Evolutionary conservation across 495 filamentous ascomycete genomes (phyloP).

Genomic region (Ramalina intermedia): DNA sequence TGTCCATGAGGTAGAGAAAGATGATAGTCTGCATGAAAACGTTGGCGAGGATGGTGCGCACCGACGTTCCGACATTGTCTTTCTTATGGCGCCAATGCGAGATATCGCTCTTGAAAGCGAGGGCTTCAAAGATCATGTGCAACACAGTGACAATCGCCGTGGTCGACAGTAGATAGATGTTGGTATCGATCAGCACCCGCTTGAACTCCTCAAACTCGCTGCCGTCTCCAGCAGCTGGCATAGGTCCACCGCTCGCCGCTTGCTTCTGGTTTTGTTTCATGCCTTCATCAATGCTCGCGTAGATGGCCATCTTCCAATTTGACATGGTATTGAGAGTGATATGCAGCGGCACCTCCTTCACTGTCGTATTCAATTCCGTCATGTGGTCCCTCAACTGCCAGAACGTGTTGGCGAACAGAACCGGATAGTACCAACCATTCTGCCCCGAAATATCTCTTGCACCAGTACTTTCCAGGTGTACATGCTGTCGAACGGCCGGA

Average conservation of each 20-base stretch:
- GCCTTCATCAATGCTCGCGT: slow-evolving; percentile 73
- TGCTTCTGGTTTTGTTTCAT: slow-evolving; percentile 66
- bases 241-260: slow-evolving; percentile 46
- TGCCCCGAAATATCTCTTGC: slow-evolving; percentile 67
- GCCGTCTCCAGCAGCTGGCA: slow-evolving; percentile 56
- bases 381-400: slow-evolving; percentile 91
- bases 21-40: slow-evolving; percentile 96
- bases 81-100: slow-evolving; percentile 99
- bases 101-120: slow-evolving; percentile 96
- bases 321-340: slow-evolving; percentile 69
- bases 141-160: slow-evolving; percentile 74
- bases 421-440: slow-evolving; percentile 95
- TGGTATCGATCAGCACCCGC: slow-evolving; percentile 83
- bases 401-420: slow-evolving; percentile 86
- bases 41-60: slow-evolving; percentile 91
- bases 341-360: slow-evolving; percentile 65
- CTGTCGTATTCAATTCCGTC: slow-evolving; percentile 83
- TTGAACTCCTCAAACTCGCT: slow-evolving; percentile 93
- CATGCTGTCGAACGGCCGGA: slow-evolving; percentile 58
- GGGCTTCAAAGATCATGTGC: slow-evolving; percentile 88
- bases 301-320: slow-evolving; percentile 84
- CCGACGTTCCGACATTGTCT: slow-evolving; percentile 88
- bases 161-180: slow-evolving; percentile 74
- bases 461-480: slow-evolving; percentile 59
- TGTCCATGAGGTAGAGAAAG: slow-evolving; percentile 96